These are phyloP conservation scores for Colletotrichum neosansevieriae DNA, from an alignment of 2,329 filamentous ascomycete species.

Conservation along the genomic window DNA sequence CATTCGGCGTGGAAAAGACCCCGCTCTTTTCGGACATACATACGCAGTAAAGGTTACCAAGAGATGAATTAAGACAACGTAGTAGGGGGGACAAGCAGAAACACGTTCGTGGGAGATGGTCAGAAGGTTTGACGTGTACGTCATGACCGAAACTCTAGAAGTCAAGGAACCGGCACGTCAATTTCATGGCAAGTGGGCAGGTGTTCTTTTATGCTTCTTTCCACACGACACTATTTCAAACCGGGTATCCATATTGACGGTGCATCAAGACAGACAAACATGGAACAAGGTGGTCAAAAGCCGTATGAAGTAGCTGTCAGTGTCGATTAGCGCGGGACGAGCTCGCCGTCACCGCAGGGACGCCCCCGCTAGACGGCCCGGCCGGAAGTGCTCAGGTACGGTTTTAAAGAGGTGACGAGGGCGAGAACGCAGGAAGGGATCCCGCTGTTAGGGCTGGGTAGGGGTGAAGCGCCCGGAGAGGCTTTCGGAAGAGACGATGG, in stretches of 20 bases:
- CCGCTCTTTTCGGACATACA: no score
- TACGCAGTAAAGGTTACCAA: no score
- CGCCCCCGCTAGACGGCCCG: background rate
- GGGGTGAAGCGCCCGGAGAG: background rate
- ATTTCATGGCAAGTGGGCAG: conserved; percentile 7
- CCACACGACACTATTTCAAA: conserved; percentile 12
- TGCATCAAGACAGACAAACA: conserved; percentile 2
- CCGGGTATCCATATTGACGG: conserved; percentile 2
- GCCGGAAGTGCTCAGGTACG: conserved; percentile 5
- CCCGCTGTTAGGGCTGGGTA: conserved; percentile 18
- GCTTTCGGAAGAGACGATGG: conserved; percentile 19
- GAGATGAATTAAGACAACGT: conserved; percentile 13
- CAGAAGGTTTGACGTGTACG: background rate
- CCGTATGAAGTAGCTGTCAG: conserved; percentile 1
- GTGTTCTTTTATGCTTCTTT: conserved; percentile 4
- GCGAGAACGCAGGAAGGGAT: conserved; percentile 12
- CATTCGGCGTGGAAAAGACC: no score
- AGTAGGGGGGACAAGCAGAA: conserved; percentile 6
- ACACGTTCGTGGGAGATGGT: background rate
- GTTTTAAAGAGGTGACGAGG: background rate
- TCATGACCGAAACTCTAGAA: conserved; percentile 20
- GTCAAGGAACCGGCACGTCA: conserved; percentile 16
- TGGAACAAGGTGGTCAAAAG: no score
- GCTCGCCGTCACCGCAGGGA: background rate
- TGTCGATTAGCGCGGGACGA: conserved; percentile 8